phyloP scores from a whole-genome alignment of 2,329 filamentous ascomycete genomes.

The Fusarium tupiense region DNA sequence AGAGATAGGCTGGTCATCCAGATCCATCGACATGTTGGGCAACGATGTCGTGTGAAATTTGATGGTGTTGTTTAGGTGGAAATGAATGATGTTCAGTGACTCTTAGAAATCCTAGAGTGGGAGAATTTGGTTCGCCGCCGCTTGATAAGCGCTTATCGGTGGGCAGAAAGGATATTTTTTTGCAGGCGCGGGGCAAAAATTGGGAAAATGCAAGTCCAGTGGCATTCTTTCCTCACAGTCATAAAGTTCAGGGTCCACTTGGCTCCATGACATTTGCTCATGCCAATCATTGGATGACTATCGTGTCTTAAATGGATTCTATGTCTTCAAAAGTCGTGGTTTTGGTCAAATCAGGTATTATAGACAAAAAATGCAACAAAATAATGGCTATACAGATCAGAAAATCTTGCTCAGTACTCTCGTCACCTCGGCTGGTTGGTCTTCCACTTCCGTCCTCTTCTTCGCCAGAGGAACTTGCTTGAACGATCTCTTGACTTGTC shows the following conservation, averaged over 20 bases:
- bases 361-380: slow-evolving; percentile 4
- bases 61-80: slow-evolving; percentile 28
- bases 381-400: slow-evolving; percentile 45
- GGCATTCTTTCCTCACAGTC: slow-evolving; percentile 10
- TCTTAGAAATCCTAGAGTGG: slow-evolving; percentile 38
- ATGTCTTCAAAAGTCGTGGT: not conserved
- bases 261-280: slow-evolving; percentile 11
- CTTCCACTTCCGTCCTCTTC: slow-evolving; percentile 55
- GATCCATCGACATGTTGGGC: slow-evolving; percentile 54
- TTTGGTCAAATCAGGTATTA: slow-evolving; percentile 19
- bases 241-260: slow-evolving; percentile 34
- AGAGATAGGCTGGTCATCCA: slow-evolving; percentile 55
- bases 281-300: slow-evolving; percentile 22
- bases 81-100: slow-evolving; percentile 35
- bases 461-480: slow-evolving; percentile 71
- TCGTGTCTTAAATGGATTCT: slow-evolving; percentile 17
- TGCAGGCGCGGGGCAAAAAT: slow-evolving; percentile 39
- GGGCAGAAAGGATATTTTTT: slow-evolving; percentile 34
- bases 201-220: slow-evolving; percentile 12
- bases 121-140: slow-evolving; percentile 52
- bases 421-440: slow-evolving; percentile 66
- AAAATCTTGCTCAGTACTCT: slow-evolving; percentile 74
- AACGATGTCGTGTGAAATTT: slow-evolving; percentile 25
- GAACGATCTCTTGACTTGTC: slow-evolving; percentile 60
- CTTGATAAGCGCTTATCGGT: slow-evolving; percentile 52